Conservation (phyloP, 306 rosid species). For the Castanopsis chinensis region DNA sequence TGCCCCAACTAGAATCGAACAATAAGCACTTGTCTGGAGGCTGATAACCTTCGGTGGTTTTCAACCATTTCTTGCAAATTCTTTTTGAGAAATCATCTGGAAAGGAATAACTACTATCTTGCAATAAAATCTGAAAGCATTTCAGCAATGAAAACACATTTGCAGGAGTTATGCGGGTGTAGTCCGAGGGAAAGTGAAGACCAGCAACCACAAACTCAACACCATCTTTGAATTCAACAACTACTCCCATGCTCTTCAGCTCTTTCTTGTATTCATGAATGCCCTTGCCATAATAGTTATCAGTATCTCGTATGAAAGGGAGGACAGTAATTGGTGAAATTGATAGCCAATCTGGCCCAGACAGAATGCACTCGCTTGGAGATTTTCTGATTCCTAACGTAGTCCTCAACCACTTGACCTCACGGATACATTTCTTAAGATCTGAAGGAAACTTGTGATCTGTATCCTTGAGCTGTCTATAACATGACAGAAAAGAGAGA, state of each 20-base stretch:
- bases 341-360: constrained; percentile 58
- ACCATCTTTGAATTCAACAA: constrained; percentile 47
- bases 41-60: constrained; percentile 54
- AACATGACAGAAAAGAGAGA: constrained; percentile 49
- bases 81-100: constrained; percentile 29
- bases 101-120: constrained; percentile 6
- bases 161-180: constrained; percentile 32
- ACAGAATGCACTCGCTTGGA: constrained; percentile 59
- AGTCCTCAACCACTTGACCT: constrained; percentile 56
- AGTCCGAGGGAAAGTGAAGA: constrained; percentile 42
- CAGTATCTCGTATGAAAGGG: constrained; percentile 62
- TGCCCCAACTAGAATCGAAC: constrained; percentile 45
- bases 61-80: constrained; percentile 55
- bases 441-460: constrained; percentile 26
- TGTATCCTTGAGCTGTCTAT: constrained; percentile 30
- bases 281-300: constrained; percentile 37
- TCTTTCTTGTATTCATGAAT: constrained; percentile 50
- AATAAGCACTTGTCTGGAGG: constrained; percentile 52
- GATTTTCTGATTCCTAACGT: constrained; percentile 33
- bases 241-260: constrained; percentile 57
- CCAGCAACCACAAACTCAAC: constrained; percentile 35
- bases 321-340: constrained; percentile 51
- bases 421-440: constrained; percentile 19
- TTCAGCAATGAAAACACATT: constrained; percentile 52
- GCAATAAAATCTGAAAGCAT: constrained; percentile 32